Percentiles rank a stretch among this genome's conserved stretches.
phyloP scores from a whole-genome alignment of 73 alveolate genomes.

The Tetrahymena borealis region DNA sequence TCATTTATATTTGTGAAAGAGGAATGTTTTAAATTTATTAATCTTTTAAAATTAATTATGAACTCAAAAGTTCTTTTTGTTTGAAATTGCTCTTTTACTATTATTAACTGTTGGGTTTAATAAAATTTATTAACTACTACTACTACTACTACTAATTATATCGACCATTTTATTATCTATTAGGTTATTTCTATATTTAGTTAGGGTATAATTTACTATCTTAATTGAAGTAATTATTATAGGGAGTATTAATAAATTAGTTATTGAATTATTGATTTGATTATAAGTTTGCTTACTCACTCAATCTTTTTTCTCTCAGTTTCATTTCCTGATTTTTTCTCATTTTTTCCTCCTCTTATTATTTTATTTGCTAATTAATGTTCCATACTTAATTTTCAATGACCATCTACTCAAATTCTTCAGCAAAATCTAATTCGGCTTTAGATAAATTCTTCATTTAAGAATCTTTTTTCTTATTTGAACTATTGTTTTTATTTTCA shows the following conservation, averaged over 20 bases:
- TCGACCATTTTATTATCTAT: too few relatives aligned
- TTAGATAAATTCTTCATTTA: background rate
- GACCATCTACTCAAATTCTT: background rate
- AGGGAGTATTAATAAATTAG: background rate
- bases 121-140: background rate
- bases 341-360: background rate
- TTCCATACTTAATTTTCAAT: background rate
- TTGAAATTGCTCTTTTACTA: background rate
- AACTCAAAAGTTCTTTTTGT: background rate
- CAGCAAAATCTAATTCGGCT: background rate
- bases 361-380: background rate
- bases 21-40: too few relatives aligned
- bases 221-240: background rate
- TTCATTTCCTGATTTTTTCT: background rate
- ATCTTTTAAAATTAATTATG: background rate
- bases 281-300: too few relatives aligned
- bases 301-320: too few relatives aligned
- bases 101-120: background rate
- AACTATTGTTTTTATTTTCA: background rate
- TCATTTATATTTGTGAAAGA: too few relatives aligned
- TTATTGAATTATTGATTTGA: too few relatives aligned
- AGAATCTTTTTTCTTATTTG: background rate
- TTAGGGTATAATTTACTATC: background rate
- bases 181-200: too few relatives aligned
- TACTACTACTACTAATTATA: too few relatives aligned